phyloP scores from a whole-genome alignment of 2,329 filamentous ascomycete species.

The Catunica adiposa region DNA sequence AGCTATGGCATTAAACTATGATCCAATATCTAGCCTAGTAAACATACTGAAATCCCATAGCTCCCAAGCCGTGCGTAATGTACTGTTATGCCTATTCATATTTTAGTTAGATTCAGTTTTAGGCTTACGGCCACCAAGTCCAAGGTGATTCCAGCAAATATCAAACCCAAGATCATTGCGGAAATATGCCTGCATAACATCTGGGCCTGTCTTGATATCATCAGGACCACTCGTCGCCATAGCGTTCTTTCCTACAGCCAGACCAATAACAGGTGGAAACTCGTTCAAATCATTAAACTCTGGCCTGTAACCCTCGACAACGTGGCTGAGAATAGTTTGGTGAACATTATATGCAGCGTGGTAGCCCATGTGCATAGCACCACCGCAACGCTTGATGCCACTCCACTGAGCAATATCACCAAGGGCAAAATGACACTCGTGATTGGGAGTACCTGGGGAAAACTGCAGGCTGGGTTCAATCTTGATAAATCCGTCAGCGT shows the following conservation, averaged over 20 bases:
- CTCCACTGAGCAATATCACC: conserved; percentile 58
- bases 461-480: conserved; percentile 35
- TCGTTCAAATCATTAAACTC: conserved; percentile 33
- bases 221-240: conserved; percentile 42
- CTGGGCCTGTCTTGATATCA: conserved; percentile 43
- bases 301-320: conserved; percentile 25
- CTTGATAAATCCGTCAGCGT: conserved; percentile 48
- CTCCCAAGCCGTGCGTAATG: background rate
- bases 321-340: conserved; percentile 36
- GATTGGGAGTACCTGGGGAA: conserved; percentile 35
- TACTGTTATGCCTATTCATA: background rate
- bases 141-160: conserved; percentile 41
- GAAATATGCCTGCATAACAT: conserved; percentile 48
- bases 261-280: conserved; percentile 49
- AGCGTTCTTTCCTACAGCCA: conserved; percentile 55
- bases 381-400: conserved; percentile 65
- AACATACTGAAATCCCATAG: background rate
- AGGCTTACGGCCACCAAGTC: conserved; percentile 23
- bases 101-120: conserved; percentile 2
- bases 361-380: conserved; percentile 58
- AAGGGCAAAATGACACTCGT: conserved; percentile 45
- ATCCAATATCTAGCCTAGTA: background rate
- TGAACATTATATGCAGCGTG: conserved; percentile 50
- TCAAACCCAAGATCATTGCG: conserved; percentile 49
- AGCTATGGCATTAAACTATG: too few relatives aligned